phyloP scores from a whole-genome alignment of 2,329 filamentous ascomycete genomes.

The Fonsecaea monophora region DNA sequence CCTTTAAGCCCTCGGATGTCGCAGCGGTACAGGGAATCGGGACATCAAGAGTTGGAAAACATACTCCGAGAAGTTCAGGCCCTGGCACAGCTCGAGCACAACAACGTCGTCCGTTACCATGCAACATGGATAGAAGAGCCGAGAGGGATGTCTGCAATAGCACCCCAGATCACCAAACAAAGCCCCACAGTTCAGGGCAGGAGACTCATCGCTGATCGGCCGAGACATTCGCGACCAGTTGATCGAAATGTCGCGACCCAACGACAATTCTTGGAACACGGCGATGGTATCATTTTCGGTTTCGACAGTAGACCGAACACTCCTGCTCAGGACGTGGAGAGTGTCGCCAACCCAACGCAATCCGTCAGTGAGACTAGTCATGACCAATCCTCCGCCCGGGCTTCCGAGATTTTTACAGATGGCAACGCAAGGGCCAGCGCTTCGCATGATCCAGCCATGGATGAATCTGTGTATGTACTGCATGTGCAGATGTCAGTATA shows the following conservation, averaged over 20 bases:
- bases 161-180: conserved; percentile 11
- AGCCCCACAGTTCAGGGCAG: conserved; percentile 25
- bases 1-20: conserved; percentile 61
- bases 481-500: conserved; percentile 74
- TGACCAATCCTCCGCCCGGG: conserved; percentile 25
- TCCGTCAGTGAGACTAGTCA: conserved; percentile 19
- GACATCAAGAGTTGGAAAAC: conserved; percentile 61
- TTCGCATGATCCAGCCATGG: conserved; percentile 41
- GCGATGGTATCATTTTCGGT: conserved; percentile 36
- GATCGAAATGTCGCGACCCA: not conserved
- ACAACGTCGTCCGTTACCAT: conserved; percentile 71
- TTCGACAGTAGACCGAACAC: conserved; percentile 28
- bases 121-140: conserved; percentile 66
- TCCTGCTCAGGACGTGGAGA: conserved; percentile 13
- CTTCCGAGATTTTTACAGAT: conserved; percentile 38
- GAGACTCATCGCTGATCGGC: conserved; percentile 25
- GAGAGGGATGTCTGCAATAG: conserved; percentile 12
- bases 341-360: conserved; percentile 9
- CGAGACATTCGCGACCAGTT: conserved; percentile 1
- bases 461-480: conserved; percentile 47
- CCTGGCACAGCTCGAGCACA: conserved; percentile 67
- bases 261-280: conserved; percentile 8
- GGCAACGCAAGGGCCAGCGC: conserved; percentile 26
- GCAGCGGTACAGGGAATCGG: conserved; percentile 59
- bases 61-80: conserved; percentile 68